Evolutionary conservation across 2,329 filamentous ascomycete species (phyloP), one percentile per base, ranked within the genome.

Genomic region (Colletotrichum sp.): DNA sequence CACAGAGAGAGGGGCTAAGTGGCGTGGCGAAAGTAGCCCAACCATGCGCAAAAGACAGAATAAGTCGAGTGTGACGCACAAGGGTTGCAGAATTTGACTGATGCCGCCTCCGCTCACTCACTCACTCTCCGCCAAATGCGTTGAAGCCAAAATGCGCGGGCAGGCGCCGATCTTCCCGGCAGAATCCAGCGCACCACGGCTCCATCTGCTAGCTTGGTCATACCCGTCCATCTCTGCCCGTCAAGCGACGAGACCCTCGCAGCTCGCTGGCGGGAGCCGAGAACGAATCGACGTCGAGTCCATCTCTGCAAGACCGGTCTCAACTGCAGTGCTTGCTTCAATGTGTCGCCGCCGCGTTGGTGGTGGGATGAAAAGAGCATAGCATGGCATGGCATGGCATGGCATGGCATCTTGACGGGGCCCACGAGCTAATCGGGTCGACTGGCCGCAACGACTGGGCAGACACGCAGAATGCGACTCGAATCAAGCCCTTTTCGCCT

Each of bases 1-100:
- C 32, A 59, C 32, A 60, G 30, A 59, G 68, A 65, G 60, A 69
- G 57, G 74, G 74, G 59, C 26, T 49, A 34, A 49, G n/a, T 69
- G 70, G 70, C 74, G 75, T 75, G 75, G 71, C 71, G 28, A 77
- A 77, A 71, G 28, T 66, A 39, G 59, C 70, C 70, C 71, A 75
- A 72, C 71, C 71, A 75, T 71, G 71, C 67, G 69, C 4, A 49
- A 69, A 65, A 63, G 44, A 44, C n/a, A 32, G 18, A 55, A 66
- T 75, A 70, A 30, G 64, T 62, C 71, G 71, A 67, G 72, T 75
- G 75, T 71, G 75, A 77, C 75, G 66, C 75, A 75, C 75, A 67
- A 67, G 71, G 75, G 75, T 71, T 75, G 75, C 75, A 77, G 72
- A 77, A 75, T 71, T 76, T 68, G 75, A 75, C 71, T 63, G 71